Base-by-base conservation (phyloP, 2,329 filamentous ascomycete species). In the Alternaria arbusti region DNA sequence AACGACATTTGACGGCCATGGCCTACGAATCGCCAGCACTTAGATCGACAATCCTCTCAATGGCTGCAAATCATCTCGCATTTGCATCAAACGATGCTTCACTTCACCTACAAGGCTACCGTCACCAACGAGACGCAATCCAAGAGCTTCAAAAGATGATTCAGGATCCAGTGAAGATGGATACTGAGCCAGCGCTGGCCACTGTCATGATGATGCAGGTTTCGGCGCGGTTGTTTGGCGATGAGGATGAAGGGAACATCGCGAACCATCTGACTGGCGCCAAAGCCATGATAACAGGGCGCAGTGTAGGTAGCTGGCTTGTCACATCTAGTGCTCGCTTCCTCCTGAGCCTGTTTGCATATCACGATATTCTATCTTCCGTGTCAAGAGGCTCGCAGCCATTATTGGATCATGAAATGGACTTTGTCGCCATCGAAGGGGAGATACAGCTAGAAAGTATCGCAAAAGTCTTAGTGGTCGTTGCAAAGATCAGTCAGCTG, bases 131-230 rank as follows among this genome's bases (percentile, higher is more conserved):
- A 57, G 65, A 74, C 51, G 74, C 75, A 15, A 76, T 78, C n/a
- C 63, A 52, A 6, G 59, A 63, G 15, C 67, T 77, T 4, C 74
- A 77, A 47, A 50, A 58, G 0, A 65, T 75, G 20, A 74, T 77
- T 5, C 70, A 72, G 20, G 65, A 72, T 26, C 73, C 74, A 32
- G 32, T 44, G 11, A 60, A 70, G 12, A 59, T 68, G 8, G 59
- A 66, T 10, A 54, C 61, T 4, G 75, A 78, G 44, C 63, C 71
- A 1, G 69, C 72, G 23, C 61, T 78, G 10, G 74, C 75, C 10
- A 77, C 75, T 10, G 72, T 77, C 9, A 57, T 78, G 56, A 78
- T 77, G 74, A 78, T 78, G 75, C 75, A 78, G 36, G 67, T 78
- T 20, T 78, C 73, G 6, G 68, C 70, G 32, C 72, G 74, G 5